Evolutionary conservation across 2,329 filamentous ascomycete genomes (phyloP).

Genomic region (Ophiostoma sp.): DNA sequence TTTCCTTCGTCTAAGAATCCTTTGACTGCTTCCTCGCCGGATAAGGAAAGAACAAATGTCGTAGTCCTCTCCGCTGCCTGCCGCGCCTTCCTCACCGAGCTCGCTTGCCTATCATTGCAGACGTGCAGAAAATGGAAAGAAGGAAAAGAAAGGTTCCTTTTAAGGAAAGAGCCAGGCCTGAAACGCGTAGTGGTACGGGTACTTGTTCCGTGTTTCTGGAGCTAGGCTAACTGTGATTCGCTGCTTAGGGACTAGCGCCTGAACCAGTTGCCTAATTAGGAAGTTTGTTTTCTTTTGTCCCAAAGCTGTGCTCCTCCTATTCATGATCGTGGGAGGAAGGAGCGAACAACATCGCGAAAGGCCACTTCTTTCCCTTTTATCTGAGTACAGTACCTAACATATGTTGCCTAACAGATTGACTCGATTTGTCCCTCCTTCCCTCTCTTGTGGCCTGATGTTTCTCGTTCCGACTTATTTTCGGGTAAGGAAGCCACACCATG

Average conservation of each 20-base stretch:
- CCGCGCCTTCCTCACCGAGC: background rate
- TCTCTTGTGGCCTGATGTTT: background rate
- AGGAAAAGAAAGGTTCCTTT: background rate
- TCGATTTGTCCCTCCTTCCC: background rate
- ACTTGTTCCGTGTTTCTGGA: background rate
- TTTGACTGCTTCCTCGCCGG: background rate
- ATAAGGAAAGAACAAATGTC: background rate
- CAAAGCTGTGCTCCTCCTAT: background rate
- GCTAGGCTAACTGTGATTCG: constrained; percentile 17
- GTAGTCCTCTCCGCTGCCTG: background rate
- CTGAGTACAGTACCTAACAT: background rate
- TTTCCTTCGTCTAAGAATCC: background rate
- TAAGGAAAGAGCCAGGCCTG: background rate
- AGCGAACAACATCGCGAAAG: constrained; percentile 12
- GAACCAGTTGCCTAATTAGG: constrained; percentile 23
- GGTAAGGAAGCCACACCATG: background rate
- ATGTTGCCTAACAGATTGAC: background rate
- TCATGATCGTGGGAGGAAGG: constrained; percentile 16
- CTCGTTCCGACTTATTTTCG: background rate
- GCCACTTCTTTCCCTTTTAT: background rate
- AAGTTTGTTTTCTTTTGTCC: constrained; percentile 30
- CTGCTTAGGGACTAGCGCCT: background rate
- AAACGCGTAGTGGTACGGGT: background rate
- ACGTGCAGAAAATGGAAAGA: background rate
- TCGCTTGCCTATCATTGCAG: background rate